Evolutionary conservation across 495 filamentous ascomycete species (phyloP).

Genomic region (Neurospora tetraspora): DNA sequence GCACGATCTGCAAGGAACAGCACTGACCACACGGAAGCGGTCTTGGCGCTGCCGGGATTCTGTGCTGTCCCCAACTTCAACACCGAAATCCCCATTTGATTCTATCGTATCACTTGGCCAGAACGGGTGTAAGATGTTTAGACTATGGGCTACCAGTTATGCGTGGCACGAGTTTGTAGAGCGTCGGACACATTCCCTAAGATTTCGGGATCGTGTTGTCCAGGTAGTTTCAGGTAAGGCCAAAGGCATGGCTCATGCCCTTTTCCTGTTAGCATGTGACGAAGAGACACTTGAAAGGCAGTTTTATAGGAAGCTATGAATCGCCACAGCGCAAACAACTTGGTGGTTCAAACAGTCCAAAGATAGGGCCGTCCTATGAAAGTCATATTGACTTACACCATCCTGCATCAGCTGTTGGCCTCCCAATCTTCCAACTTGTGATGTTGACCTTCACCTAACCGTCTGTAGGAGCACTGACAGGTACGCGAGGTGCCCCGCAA

Average conservation of each 20-base stretch:
- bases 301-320: background rate
- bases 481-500: background rate
- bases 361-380: background rate
- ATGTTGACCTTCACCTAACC: background rate
- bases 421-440: background rate
- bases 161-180: background rate
- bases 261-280: background rate
- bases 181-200: too few relatives aligned
- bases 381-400: background rate
- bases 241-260: background rate
- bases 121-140: background rate
- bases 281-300: too few relatives aligned
- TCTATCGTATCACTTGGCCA: background rate
- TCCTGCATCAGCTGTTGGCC: background rate
- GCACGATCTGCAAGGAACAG: background rate
- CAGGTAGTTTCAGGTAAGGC: background rate
- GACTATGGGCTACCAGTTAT: background rate
- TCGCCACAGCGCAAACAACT: background rate
- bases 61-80: background rate
- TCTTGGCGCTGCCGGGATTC: background rate
- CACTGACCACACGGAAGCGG: background rate
- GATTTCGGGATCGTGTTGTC: too few relatives aligned
- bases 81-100: background rate
- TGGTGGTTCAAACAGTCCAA: background rate
- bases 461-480: background rate